Percentiles rank a stretch among this genome's conserved stretches.
Evolutionary conservation across 352 stramenopile species (phyloP).

Genomic region (Globisporangium irregulare): DNA sequence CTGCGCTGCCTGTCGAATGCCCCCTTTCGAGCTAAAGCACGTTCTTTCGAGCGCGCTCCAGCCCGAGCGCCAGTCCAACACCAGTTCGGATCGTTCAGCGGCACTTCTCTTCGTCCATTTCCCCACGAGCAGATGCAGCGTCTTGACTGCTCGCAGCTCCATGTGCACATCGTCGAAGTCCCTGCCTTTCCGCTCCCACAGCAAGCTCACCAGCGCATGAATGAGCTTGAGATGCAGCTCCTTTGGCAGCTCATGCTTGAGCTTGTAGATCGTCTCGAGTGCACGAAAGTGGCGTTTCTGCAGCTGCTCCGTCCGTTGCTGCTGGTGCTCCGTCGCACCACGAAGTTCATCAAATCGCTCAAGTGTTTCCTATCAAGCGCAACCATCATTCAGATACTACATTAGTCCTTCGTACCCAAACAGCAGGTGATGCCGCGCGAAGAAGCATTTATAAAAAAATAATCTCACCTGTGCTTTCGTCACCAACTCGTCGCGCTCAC

Average conservation of each 20-base stretch:
- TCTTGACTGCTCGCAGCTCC: slow-evolving; percentile 39
- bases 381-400: background rate
- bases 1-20: slow-evolving; percentile 38
- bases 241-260: slow-evolving; percentile 58
- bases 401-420: background rate
- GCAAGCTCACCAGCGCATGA: slow-evolving; percentile 36
- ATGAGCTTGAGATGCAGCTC: slow-evolving; percentile 44
- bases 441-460: background rate
- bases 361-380: slow-evolving; percentile 35
- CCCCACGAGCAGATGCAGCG: slow-evolving; percentile 40
- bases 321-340: background rate
- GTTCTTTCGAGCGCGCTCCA: slow-evolving; percentile 45
- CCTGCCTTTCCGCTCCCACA: slow-evolving; percentile 40
- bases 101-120: slow-evolving; percentile 49
- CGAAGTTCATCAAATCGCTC: slow-evolving; percentile 28
- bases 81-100: slow-evolving; percentile 20
- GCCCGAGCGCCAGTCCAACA: slow-evolving; percentile 45
- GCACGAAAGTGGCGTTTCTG: slow-evolving; percentile 61
- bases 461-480: slow-evolving; percentile 34
- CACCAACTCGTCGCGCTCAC: slow-evolving; percentile 42
- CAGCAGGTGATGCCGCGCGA: too few relatives aligned
- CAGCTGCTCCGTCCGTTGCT: slow-evolving; percentile 14
- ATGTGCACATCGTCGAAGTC: slow-evolving; percentile 52
- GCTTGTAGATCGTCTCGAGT: slow-evolving; percentile 54
- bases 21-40: slow-evolving; percentile 42